Evolutionary conservation across 495 filamentous ascomycete genomes (phyloP), one percentile per base, ranked within the genome.

Genomic region (Hypoxylon subgilvum): DNA sequence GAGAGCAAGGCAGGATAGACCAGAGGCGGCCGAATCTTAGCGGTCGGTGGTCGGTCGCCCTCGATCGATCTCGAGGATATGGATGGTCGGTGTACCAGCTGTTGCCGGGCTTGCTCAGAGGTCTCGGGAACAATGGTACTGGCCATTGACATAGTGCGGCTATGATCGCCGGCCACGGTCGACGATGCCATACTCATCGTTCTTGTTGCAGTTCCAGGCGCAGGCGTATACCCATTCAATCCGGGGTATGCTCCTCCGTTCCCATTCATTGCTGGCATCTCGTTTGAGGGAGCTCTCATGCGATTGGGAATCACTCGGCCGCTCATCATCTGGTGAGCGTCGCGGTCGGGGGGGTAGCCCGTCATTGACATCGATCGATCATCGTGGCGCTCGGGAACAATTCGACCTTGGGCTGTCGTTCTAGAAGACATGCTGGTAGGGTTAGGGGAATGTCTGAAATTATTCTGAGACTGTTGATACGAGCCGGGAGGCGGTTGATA

Each of bases 341-440:
- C 90, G 40, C 84, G 81, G 55, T 93, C 89, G 12, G 76, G 71
- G 17, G 86, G 80, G 69, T 96, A 96, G 2, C 88, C 88, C 12
- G 86, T 92, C 85, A 99, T 86, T 21, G 93, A 96, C 94, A 97
- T 97, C 42, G 94, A 85, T 42, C 95, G 83, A 67, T 97, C 92
- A 66, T 97, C 87, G 66, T 94, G 88, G 41, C 91, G 84, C 61
- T 96, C 92, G 5, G 95, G 95, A 1, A 99, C 90, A 19, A 91
- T 74, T 44, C 95, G 83, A 12, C 95, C 95, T 69, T 96, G 90
- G 1, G 90, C 90, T 17, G 92, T 95, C 21, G 92, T 97, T 66
- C 91, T 82, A 13, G 76, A 69, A 27, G 89, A 86, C 48, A 77
- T 68, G n/a, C n/a, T n/a, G 16, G 77, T 69, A 14, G 61, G 76